Conservation (phyloP, 805 yeast species). For the Hanseniaspora lachancei region DNA sequence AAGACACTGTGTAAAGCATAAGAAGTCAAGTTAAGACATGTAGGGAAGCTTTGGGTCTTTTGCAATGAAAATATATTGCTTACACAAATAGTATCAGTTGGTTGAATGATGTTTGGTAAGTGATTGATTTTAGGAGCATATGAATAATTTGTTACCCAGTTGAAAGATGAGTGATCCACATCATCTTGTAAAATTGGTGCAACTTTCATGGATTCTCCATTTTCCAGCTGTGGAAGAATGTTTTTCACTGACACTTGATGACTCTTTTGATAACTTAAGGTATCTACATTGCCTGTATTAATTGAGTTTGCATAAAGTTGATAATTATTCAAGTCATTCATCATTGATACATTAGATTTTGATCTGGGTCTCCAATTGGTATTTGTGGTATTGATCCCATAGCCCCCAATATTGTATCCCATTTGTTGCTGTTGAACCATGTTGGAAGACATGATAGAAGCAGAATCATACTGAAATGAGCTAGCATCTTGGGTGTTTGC, state of each 20-base stretch:
- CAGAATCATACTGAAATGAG: slow-evolving; percentile 15
- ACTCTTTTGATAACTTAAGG: slow-evolving; percentile 1
- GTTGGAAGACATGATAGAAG: slow-evolving; percentile 19
- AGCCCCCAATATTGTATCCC: not conserved
- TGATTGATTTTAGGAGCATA: slow-evolving; percentile 63
- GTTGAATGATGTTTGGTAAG: slow-evolving; percentile 52
- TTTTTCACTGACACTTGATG: not conserved
- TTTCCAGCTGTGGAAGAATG: not conserved
- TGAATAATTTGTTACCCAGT: slow-evolving; percentile 60
- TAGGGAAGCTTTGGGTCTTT: slow-evolving; percentile 26
- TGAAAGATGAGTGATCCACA: slow-evolving; percentile 43
- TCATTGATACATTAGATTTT: not conserved
- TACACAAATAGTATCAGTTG: slow-evolving; percentile 59
- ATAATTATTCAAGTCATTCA: not conserved
- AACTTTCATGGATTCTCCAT: not conserved
- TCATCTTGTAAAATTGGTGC: slow-evolving; percentile 39
- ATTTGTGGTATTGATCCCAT: not conserved
- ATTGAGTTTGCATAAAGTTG: slow-evolving; percentile 23
- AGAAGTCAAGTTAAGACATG: slow-evolving; percentile 33
- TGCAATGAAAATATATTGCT: slow-evolving; percentile 45
- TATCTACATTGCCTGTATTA: slow-evolving; percentile 18
- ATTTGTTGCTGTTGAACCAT: slow-evolving; percentile 15
- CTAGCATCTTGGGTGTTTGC: slow-evolving; percentile 20
- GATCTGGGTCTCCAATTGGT: slow-evolving; percentile 1
- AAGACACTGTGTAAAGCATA: slow-evolving; percentile 47